Evolutionary conservation across 78 protist genomes (phyloP), one percentile per base, ranked within the genome.

Genomic region (Dictyostelium capitatum): DNA sequence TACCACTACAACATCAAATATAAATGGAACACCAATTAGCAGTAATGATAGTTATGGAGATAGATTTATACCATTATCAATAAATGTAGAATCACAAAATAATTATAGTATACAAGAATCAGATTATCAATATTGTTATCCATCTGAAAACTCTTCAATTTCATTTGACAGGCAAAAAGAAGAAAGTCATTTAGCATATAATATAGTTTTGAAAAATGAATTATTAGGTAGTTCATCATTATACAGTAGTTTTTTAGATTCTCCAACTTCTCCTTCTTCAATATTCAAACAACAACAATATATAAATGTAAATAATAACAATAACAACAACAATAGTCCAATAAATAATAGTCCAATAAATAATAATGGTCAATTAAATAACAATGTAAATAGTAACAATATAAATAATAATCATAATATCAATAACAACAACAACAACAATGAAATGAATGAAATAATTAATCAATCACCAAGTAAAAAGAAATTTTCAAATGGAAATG

Each of bases 201-300:
- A 83, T 57, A n/a, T 83, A 14, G 59, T 83, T 57, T 57, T 83
- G 19, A 83, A 83, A 48, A 83, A 83, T 73, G 91, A 83, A 78
- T 54, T 83, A 54, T 28, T 83, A 14, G 82, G 91, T 14, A 37
- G 43, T 37, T 46, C 83, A 11, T 15, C 53, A 0, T 20, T 17
- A 10, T 48, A 32, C 4, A 12, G 43, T 19, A 10, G 6, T 20
- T 51, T 20, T 53, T 41, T 37, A 25, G 57, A 15, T 10, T n/a
- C 50, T 41, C 41, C 57, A n/a, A 48, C 62, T 9, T 67, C 59
- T 15, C 12, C 10, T 17, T 28, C 57, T 28, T 11, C 41, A n/a
- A 14, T 41, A 6, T 70, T 30, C 41, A 41, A 77, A n/a, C 9
- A 74, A 47, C 64, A 74, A 74, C 11, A 74, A 25, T 30, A 75